Evolutionary conservation across 768 basidiomycete genomes (phyloP), one percentile per base, ranked within the genome.

Genomic region (Kondoa subrosea): DNA sequence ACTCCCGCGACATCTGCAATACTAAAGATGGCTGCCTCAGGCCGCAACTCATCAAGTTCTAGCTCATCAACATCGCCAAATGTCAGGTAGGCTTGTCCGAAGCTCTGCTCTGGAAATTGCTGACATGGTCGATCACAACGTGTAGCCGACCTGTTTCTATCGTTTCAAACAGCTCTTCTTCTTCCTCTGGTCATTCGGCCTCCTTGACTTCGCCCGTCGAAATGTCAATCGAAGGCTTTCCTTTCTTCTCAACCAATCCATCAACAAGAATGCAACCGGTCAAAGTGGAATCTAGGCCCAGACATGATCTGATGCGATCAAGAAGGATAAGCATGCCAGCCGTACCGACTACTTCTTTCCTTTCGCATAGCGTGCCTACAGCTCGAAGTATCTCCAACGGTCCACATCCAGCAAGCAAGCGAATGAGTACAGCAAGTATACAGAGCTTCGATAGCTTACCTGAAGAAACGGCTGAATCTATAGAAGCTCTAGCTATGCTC

Each of bases 381-480:
- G 33, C 32, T n/a, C 30, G 58, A 29, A 29, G 15, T 56, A 30
- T 66, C 59, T n/a, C 34, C 15, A 60, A 57, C 16, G 26, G 50
- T 57, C 34, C 34, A 16, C 27, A 26, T 33, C 65, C 34, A 12
- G 32, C n/a, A n/a, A 50, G 40, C 16, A 58, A 71, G 17, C 33
- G 72, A 3, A 1, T 72, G 61, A 73, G 73, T 62, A 60, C 70
- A 33, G 72, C 71, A 14, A 67, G 67, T 32, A 67, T 71, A 16
- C 29, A 68, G 15, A 73, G 72, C 66, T 71, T 72, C 32, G 72
- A 68, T 3, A 69, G 68, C 50, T 59, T 73, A 40, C 67, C 67
- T 1, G 71, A 74, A 58, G 72, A 71, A 50, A 68, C 57, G 1
- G 68, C 67, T 21, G 50, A 57, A 26, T 31, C 56, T 17, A 34